These are phyloP conservation scores for Cutaneotrichosporon curvatum DNA, from an alignment of 1,284 basidiomycete genomes.

Conservation along the genomic window DNA sequence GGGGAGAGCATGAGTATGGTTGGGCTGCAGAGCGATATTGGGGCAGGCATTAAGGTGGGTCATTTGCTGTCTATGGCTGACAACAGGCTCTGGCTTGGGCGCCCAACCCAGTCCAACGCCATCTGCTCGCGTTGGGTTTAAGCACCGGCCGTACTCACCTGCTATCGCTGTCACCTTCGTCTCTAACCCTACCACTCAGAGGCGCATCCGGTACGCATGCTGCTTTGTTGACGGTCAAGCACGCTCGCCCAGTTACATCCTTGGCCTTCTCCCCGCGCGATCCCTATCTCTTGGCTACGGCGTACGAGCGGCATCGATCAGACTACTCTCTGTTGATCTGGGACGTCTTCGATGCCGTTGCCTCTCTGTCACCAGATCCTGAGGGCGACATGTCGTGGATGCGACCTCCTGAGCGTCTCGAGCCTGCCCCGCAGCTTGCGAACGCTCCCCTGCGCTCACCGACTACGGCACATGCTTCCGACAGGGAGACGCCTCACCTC, in stretches of 20 bases:
- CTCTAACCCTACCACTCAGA: slow-evolving; percentile 22
- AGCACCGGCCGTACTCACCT: slow-evolving; percentile 33
- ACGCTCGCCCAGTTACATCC: slow-evolving; percentile 35
- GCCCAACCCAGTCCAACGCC: slow-evolving; percentile 29
- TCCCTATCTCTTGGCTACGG: slow-evolving; percentile 36
- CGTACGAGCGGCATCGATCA: slow-evolving; percentile 42
- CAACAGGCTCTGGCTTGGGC: slow-evolving; percentile 39
- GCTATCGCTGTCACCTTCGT: slow-evolving; percentile 30
- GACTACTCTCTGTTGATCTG: slow-evolving; percentile 43
- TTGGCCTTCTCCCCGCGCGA: slow-evolving; percentile 39
- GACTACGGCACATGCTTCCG: not conserved
- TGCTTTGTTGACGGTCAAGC: slow-evolving; percentile 31
- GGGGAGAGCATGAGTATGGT: slow-evolving; percentile 33
- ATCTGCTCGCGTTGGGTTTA: slow-evolving; percentile 33
- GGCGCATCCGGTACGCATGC: slow-evolving; percentile 11
- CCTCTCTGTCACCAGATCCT: slow-evolving; percentile 15
- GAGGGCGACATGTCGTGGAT: slow-evolving; percentile 8
- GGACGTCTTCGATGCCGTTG: slow-evolving; percentile 37
- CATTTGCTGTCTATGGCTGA: not conserved
- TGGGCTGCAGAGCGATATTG: slow-evolving; percentile 38
- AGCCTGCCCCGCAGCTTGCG: not conserved
- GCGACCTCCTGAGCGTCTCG: slow-evolving; percentile 8
- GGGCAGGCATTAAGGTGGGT: slow-evolving; percentile 22
- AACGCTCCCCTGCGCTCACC: not conserved
- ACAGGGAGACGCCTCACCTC: slow-evolving; percentile 1